Base-by-base conservation (phyloP, 2,329 filamentous ascomycete genomes). In the Exserohilum rostratum region DNA sequence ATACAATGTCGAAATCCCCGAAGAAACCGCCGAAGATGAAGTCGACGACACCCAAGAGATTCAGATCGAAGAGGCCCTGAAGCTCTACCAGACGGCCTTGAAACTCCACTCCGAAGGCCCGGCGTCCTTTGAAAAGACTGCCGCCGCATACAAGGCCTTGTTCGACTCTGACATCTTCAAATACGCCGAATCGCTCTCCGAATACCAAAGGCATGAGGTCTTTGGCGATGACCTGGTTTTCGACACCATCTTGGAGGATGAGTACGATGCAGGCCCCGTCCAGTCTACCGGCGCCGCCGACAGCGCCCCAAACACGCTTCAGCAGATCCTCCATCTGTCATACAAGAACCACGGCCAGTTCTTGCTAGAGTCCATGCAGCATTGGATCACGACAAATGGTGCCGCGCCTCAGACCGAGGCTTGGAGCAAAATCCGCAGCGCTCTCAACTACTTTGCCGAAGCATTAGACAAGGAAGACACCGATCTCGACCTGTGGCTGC, bases 261-360 rank as follows among this genome's bases (percentile, higher is more conserved):
- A 76, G 51, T 71, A 70, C 51, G 72, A 77, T 9, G 64, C 70
- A 1, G 73, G 71, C 2, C 75, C 75, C 5, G 64, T 82, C 82
- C 61, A 78, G 60, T 66, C 64, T 18, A 83, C 84, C 25, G 84
- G 84, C 53, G 85, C 87, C 45, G 85, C 85, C 44, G 91, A 96
- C 61, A 88, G 86, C 25, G 86, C 87, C 2, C 90, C 88, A 13
- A 95, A 89, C 69, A 93, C 89, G 44, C 79, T 98, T 9, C 88
- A 91, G 0, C 93, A 97, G 69, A 92, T 96, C 10, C 82, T 98
- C 17, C 97, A 96, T 68, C 83, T 99, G 6, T 90, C 93, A 1
- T 91, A 96, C 80, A 99, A 98, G 76, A 99, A 98, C 66, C 88
- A 93, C 76, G 95, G 92, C 37, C 91, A 98, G 69, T 97, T 96